Conservation (phyloP, 2,329 filamentous ascomycete genomes). For the Cercospora sesami region DNA sequence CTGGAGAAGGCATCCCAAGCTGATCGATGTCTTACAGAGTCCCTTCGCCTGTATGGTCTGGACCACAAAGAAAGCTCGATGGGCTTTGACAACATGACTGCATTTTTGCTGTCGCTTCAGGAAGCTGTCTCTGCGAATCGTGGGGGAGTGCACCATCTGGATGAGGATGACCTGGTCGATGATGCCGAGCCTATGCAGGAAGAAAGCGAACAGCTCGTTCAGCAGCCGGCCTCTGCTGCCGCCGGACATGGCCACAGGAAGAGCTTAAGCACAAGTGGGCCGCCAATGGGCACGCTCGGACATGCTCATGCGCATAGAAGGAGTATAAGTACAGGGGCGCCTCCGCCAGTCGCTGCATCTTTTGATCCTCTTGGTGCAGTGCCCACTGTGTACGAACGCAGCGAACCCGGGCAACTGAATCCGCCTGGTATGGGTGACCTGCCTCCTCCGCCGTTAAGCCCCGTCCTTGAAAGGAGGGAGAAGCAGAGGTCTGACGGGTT, state of each 20-base stretch:
- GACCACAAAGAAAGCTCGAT: constrained; percentile 28
- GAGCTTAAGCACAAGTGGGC: constrained; percentile 42
- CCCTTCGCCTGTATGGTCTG: constrained; percentile 53
- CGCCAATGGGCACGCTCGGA: constrained; percentile 21
- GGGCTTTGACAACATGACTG: constrained; percentile 54
- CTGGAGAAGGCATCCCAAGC: constrained; percentile 76
- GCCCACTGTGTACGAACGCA: constrained; percentile 31
- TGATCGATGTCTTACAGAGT: constrained; percentile 72
- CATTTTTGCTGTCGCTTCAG: constrained; percentile 67
- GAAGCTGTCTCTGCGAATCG: constrained; percentile 57
- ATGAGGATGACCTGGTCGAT: constrained; percentile 37
- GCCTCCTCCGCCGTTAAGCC: constrained; percentile 20
- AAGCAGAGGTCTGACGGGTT: constrained; percentile 36
- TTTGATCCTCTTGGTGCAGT: constrained; percentile 39
- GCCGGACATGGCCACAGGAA: constrained; percentile 43
- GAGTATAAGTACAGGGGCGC: constrained; percentile 42
- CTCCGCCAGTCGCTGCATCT: constrained; percentile 23
- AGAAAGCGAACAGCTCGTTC: constrained; percentile 39
- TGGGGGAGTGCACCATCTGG: constrained; percentile 39
- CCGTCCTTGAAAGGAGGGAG: constrained; percentile 27
- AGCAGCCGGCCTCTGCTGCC: constrained; percentile 17
- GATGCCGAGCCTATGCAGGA: constrained; percentile 37
- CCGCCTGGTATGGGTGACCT: constrained; percentile 22
- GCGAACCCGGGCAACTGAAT: constrained; percentile 20
- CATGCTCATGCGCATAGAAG: constrained; percentile 44